These are phyloP conservation scores for Termitomyces sp. DNA, from an alignment of 768 basidiomycete species.

Conservation along the genomic window DNA sequence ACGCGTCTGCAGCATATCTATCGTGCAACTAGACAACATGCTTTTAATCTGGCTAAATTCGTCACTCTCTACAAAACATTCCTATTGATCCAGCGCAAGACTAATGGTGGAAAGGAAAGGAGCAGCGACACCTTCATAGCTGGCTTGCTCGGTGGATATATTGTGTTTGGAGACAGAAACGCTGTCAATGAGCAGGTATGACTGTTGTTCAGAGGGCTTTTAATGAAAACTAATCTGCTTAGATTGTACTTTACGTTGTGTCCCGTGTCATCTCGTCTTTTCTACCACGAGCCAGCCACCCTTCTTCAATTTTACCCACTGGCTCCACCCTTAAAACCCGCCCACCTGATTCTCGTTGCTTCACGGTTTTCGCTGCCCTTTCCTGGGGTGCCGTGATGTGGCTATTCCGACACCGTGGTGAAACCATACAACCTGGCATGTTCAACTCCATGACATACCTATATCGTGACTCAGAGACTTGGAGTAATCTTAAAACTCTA, in stretches of 20 bases:
- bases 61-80: constrained; percentile 89
- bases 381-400: constrained; percentile 98
- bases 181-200: constrained; percentile 90
- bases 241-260: constrained; percentile 97
- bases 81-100: constrained; percentile 74
- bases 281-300: constrained; percentile 67
- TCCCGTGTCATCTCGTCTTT: constrained; percentile 90
- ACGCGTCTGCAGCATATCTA: constrained; percentile 64
- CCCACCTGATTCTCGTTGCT: constrained; percentile 81
- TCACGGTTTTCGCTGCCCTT: constrained; percentile 81
- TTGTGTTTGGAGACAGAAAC: constrained; percentile 80
- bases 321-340: constrained; percentile 53
- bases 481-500: constrained; percentile 77
- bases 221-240: not conserved
- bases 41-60: constrained; percentile 88
- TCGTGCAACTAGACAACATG: constrained; percentile 85
- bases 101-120: constrained; percentile 78
- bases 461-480: constrained; percentile 88
- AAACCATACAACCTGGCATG: constrained; percentile 96
- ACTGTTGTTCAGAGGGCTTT: not conserved
- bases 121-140: constrained; percentile 85
- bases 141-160: constrained; percentile 86
- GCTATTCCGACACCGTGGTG: constrained; percentile 80
- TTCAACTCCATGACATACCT: constrained; percentile 94
- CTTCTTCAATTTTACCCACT: constrained; percentile 38